These are phyloP conservation scores for Entoloma clypeatum DNA, from an alignment of 1,284 basidiomycete genomes.

Conservation along the genomic window DNA sequence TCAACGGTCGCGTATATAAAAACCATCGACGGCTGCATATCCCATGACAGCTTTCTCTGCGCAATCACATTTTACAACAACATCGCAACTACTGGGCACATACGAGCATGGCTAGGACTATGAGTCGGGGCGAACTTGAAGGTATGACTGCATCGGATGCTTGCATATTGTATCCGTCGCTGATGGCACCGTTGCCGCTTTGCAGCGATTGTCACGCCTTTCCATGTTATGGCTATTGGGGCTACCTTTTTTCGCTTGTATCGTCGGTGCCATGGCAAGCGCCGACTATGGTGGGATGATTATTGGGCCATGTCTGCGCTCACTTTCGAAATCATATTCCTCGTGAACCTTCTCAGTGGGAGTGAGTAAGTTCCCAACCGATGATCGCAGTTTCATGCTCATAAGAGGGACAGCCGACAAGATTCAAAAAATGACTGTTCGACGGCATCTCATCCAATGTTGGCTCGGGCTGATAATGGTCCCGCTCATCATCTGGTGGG, in stretches of 20 bases:
- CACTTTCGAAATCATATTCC: slow-evolving; percentile 6
- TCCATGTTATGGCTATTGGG: slow-evolving; percentile 13
- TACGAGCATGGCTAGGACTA: too few species aligned
- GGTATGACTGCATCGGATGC: too few species aligned
- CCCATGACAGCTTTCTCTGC: too few species aligned
- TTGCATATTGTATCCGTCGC: too few species aligned
- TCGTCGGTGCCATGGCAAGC: slow-evolving; percentile 10
- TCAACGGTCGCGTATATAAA: too few species aligned
- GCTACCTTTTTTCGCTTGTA: slow-evolving; percentile 15
- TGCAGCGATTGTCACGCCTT: too few species aligned
- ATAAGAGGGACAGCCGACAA: neutral
- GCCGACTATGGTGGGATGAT: slow-evolving; percentile 18
- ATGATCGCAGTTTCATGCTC: neutral
- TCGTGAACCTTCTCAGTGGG: slow-evolving; percentile 6
- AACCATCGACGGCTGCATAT: too few species aligned
- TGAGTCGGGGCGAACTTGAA: too few species aligned
- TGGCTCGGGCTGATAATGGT: neutral
- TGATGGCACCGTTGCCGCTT: too few species aligned
- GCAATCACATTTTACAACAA: too few species aligned
- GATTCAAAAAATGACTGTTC: neutral
- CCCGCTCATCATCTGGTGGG: slow-evolving; percentile 4
- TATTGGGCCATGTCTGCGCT: slow-evolving; percentile 13
- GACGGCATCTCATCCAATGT: slow-evolving; percentile 3
- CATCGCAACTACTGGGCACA: too few species aligned
- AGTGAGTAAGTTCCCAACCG: neutral